A percentile compares a stretch with the other conserved stretches of the same genome.
Evolutionary conservation across 148 eudicot genomes (phyloP).

Genomic region (Selenicereus undatus): DNA sequence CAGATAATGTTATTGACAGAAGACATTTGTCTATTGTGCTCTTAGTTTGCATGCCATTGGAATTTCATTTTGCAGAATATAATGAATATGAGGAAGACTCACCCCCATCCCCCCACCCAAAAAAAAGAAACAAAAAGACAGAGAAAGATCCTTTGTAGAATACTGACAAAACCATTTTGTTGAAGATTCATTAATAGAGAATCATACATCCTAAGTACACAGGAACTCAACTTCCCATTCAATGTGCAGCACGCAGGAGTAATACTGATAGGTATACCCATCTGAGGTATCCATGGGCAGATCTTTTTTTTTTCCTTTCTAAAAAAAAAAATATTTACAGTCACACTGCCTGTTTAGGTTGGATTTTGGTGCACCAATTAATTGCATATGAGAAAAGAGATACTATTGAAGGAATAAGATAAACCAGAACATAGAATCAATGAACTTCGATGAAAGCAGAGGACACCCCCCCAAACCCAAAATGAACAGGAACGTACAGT

Average conservation of each 20-base stretch:
- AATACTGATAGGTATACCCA: background rate
- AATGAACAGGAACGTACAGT: conserved; percentile 5
- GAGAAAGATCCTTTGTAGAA: background rate
- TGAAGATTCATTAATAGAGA: background rate
- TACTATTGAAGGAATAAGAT: background rate
- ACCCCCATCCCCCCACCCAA: background rate
- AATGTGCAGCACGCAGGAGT: background rate
- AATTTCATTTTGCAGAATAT: background rate
- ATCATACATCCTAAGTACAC: background rate
- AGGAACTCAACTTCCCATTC: background rate
- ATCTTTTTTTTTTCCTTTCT: no score
- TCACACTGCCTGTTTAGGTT: background rate
- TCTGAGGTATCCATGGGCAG: background rate
- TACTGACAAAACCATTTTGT: background rate
- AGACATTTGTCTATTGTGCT: background rate
- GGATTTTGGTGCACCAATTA: background rate
- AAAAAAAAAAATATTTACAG: background rate
- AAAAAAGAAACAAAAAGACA: background rate
- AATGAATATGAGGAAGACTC: background rate
- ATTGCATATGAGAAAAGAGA: background rate
- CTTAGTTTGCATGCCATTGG: background rate
- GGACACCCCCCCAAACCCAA: background rate
- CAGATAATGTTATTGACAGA: background rate
- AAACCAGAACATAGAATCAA: background rate
- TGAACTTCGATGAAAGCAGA: background rate